A percentile compares a stretch with the other conserved stretches of the same genome.
Conservation (phyloP, 371 early-diverging fungal genomes). For the Syncephalastrum racemosum region DNA sequence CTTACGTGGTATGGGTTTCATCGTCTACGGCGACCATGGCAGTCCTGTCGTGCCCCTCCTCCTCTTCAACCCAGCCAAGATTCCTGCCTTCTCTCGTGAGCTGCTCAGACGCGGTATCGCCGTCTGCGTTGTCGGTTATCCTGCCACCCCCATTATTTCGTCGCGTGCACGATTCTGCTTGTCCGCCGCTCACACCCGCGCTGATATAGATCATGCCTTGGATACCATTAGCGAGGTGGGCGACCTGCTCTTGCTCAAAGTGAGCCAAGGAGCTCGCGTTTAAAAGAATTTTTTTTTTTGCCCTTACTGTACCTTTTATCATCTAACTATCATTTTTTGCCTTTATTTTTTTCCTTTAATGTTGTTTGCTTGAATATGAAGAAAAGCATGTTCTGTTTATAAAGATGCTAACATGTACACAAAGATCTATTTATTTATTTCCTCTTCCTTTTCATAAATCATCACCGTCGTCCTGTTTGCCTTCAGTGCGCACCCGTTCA, state of each 20-base stretch:
- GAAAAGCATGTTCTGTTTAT: too few relatives aligned
- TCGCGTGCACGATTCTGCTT: constrained; percentile 96
- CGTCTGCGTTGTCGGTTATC: constrained; percentile 97
- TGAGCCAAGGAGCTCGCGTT: constrained; percentile 1
- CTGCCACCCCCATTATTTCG: constrained; percentile 94
- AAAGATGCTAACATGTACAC: too few relatives aligned
- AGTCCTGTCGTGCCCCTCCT: constrained; percentile 96
- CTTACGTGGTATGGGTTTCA: constrained; percentile 90
- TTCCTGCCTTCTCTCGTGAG: constrained; percentile 96
- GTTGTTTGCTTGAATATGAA: too few relatives aligned
- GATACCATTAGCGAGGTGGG: constrained; percentile 59
- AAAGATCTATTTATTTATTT: too few relatives aligned
- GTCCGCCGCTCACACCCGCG: constrained; percentile 92
- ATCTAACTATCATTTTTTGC: too few relatives aligned
- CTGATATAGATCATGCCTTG: constrained; percentile 82
- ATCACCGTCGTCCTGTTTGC: constrained; percentile 1
- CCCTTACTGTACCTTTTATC: too few relatives aligned
- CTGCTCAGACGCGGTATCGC: constrained; percentile 90
- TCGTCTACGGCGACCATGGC: constrained; percentile 92
- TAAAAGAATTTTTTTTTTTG: too few relatives aligned
- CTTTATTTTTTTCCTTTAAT: too few relatives aligned
- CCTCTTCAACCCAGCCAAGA: constrained; percentile 95
- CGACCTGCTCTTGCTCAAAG: constrained; percentile 54
- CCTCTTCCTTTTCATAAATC: not conserved
- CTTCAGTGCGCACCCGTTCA: constrained; percentile 8